A percentile compares a stretch with the other conserved stretches of the same genome.
Evolutionary conservation across 768 basidiomycete species (phyloP).

Genomic region (Lactarius tabidus): DNA sequence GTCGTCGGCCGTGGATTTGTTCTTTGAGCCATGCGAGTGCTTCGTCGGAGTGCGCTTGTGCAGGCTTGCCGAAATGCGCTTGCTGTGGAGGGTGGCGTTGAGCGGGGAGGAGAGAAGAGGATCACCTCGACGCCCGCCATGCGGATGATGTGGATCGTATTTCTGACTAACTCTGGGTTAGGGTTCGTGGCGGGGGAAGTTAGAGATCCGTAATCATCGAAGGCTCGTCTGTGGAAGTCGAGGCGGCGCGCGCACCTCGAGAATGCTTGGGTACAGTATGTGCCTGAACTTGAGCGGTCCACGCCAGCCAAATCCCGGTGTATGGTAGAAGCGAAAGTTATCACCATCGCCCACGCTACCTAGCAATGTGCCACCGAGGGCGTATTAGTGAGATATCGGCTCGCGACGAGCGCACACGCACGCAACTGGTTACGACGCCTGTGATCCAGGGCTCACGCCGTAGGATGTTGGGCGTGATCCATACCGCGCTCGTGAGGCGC

Average conservation of each 20-base stretch:
- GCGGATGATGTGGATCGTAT: conserved; percentile 84
- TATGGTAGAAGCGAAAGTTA: conserved; percentile 86
- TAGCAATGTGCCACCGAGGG: neutral
- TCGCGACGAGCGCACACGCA: too few species aligned
- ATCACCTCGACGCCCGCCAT: conserved; percentile 84
- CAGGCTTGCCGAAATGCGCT: conserved; percentile 79
- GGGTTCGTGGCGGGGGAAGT: neutral
- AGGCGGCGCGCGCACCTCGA: conserved; percentile 46
- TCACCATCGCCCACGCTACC: conserved; percentile 78
- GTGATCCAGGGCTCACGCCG: conserved; percentile 61
- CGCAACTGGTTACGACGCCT: conserved; percentile 77
- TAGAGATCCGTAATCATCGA: too few species aligned
- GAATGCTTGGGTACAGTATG: conserved; percentile 52
- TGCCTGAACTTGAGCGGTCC: conserved; percentile 68
- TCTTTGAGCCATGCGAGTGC: conserved; percentile 67
- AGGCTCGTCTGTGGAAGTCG: neutral
- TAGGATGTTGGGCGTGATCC: conserved; percentile 63
- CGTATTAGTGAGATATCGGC: too few species aligned
- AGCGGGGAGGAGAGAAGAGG: neutral
- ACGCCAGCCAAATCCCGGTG: conserved; percentile 68
- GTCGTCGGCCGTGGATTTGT: conserved; percentile 49
- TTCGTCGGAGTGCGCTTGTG: conserved; percentile 72
- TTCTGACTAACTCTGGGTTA: too few species aligned
- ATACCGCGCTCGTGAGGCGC: conserved; percentile 63
- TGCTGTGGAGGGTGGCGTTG: conserved; percentile 43